These are phyloP conservation scores for Haematococcus sp. DNA, from an alignment of 139 green algal genomes.

Conservation along the genomic window DNA sequence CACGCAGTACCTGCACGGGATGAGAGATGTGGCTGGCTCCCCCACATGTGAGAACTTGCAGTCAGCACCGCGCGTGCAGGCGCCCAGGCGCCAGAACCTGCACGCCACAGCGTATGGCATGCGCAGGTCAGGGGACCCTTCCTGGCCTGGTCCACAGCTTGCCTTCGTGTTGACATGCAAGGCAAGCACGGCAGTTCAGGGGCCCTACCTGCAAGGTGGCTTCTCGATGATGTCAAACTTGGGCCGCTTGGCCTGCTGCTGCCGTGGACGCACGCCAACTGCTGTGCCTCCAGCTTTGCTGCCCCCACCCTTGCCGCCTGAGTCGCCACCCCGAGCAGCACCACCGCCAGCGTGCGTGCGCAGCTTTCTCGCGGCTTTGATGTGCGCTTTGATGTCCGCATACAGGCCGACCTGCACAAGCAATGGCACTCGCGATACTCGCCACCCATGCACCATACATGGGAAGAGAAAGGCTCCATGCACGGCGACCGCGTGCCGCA, in stretches of 20 bases:
- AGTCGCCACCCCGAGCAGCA: not conserved
- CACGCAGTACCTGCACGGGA: constrained; percentile 8
- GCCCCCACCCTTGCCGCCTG: no score
- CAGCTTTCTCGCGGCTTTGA: constrained; percentile 2
- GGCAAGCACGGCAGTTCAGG: not conserved
- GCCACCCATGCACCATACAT: no score
- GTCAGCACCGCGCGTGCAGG: not conserved
- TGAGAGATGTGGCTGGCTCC: constrained; percentile 1
- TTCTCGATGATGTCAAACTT: not conserved
- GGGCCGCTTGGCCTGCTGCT: not conserved
- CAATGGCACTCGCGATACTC: not conserved
- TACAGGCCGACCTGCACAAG: constrained; percentile 11
- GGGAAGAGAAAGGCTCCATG: no score
- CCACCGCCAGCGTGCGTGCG: not conserved
- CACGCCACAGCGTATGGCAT: not conserved
- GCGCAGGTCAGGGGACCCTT: not conserved
- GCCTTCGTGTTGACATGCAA: not conserved
- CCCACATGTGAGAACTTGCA: constrained; percentile 9
- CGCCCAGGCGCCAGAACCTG: constrained; percentile 2
- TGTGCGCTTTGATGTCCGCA: constrained; percentile 10
- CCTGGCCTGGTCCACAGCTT: not conserved
- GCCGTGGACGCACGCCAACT: not conserved
- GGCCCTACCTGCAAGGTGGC: not conserved
- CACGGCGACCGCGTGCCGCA: no score
- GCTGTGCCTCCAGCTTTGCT: not conserved